A percentile compares a stretch with the other conserved stretches of the same genome.
Evolutionary conservation across 148 eudicot species (phyloP).

Genomic region (Polygonum maritimum): DNA sequence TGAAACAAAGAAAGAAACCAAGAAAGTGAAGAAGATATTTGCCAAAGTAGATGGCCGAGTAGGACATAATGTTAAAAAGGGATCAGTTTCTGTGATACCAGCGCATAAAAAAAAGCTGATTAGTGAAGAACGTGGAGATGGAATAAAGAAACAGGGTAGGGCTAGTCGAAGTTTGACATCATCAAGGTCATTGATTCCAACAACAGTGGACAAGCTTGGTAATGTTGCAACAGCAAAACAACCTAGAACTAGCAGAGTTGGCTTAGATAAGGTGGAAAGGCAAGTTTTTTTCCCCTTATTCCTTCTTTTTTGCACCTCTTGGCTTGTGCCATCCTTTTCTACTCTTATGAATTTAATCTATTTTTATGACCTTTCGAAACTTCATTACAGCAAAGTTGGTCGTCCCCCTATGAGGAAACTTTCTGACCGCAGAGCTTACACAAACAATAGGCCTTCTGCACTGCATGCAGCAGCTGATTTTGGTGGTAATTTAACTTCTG

Average conservation of each 20-base stretch:
- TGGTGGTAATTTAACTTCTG: conserved; percentile 30
- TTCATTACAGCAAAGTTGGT: conserved; percentile 43
- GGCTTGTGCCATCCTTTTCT: background rate
- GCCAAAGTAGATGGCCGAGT: conserved; percentile 40
- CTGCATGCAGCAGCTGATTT: conserved; percentile 40
- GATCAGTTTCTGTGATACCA: conserved; percentile 30
- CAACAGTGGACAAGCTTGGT: conserved; percentile 34
- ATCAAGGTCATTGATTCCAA: conserved; percentile 35
- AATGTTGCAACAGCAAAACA: conserved; percentile 51
- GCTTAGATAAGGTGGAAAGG: conserved; percentile 57
- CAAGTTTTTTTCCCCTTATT: background rate
- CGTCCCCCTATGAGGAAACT: conserved; percentile 54
- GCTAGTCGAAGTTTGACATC: conserved; percentile 47
- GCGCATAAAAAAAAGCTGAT: conserved; percentile 50
- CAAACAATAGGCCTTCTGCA: conserved; percentile 43
- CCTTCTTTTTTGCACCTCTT: background rate
- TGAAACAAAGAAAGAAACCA: conserved; percentile 26
- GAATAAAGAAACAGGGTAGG: conserved; percentile 58
- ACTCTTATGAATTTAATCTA: background rate
- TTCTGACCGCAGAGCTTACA: conserved; percentile 52
- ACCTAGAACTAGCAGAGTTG: conserved; percentile 40
- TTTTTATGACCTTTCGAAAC: background rate
- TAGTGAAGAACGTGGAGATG: conserved; percentile 36
- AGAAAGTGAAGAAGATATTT: conserved; percentile 40
- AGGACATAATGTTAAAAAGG: conserved; percentile 40